Evolutionary conservation across 1,284 basidiomycete genomes (phyloP).

Genomic region (Blastosporella zonata): DNA sequence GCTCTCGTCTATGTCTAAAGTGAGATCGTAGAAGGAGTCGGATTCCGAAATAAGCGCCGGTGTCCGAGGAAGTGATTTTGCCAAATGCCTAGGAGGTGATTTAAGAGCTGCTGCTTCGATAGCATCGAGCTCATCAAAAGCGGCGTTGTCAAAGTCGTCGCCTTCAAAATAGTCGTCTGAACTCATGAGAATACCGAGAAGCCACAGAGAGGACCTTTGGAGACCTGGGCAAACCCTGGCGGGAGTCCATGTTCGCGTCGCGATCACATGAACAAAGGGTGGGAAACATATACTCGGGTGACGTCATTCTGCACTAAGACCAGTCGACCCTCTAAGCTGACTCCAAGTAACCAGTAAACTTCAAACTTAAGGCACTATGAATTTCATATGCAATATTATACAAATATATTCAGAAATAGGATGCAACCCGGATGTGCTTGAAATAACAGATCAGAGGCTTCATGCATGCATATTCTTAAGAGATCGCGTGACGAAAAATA

Average conservation of each 20-base stretch:
- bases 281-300: neutral
- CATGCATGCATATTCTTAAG: too few species aligned
- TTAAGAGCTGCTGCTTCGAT: conserved; percentile 65
- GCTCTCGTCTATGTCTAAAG: conserved; percentile 52
- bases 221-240: conserved; percentile 3
- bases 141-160: conserved; percentile 45
- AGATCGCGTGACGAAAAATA: too few species aligned
- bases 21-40: conserved; percentile 53
- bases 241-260: conserved; percentile 21
- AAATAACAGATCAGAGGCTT: too few species aligned
- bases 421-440: too few species aligned
- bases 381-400: too few species aligned
- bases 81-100: conserved; percentile 20
- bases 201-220: neutral
- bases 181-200: conserved; percentile 46
- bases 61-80: neutral
- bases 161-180: conserved; percentile 69
- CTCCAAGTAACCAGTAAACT: too few species aligned
- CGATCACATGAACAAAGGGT: conserved; percentile 23
- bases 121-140: conserved; percentile 59
- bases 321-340: too few species aligned
- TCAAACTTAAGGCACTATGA: too few species aligned
- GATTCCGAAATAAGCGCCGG: conserved; percentile 28
- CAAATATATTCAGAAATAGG: too few species aligned
- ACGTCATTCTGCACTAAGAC: neutral